These are phyloP conservation scores for Polytrichum commune DNA, from an alignment of 225 moss, liverwort and hornwort genomes.

Conservation along the genomic window DNA sequence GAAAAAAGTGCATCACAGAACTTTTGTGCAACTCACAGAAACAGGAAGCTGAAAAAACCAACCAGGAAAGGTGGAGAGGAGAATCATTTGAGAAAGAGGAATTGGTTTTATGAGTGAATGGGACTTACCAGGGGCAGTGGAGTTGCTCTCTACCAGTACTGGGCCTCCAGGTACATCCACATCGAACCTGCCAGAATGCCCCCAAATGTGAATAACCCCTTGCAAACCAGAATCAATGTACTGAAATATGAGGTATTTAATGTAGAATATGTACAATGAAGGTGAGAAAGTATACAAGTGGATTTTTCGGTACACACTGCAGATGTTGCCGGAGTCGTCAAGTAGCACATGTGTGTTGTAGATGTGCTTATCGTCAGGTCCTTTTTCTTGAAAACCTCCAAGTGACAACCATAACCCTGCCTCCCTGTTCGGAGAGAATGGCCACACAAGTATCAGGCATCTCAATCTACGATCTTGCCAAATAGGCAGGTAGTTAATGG, in stretches of 20 bases:
- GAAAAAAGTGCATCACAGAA: no score
- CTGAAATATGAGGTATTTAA: not conserved
- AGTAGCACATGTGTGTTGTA: slow-evolving; percentile 93
- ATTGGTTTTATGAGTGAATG: not conserved
- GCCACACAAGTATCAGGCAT: no score
- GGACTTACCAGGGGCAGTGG: slow-evolving; percentile 64
- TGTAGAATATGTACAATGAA: not conserved
- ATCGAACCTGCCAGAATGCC: slow-evolving; percentile 60
- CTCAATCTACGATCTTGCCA: no score
- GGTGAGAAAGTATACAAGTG: slow-evolving; percentile 48
- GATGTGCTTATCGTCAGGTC: slow-evolving; percentile 62
- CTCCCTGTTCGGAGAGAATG: slow-evolving; percentile 45
- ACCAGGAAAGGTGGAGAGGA: no score
- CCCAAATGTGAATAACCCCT: no score
- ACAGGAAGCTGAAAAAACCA: no score
- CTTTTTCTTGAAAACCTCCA: slow-evolving; percentile 95
- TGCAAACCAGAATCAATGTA: no score
- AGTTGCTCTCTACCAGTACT: slow-evolving; percentile 77
- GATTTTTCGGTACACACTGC: slow-evolving; percentile 80
- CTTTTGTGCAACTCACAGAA: no score
- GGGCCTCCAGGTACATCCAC: slow-evolving; percentile 94
- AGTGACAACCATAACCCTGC: slow-evolving; percentile 90
- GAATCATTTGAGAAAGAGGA: no score
- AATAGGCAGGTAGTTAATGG: no score
- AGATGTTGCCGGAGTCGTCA: slow-evolving; percentile 63